These are phyloP conservation scores for Penicillium sp. DNA, from an alignment of 2,329 filamentous ascomycete genomes.

Conservation along the genomic window DNA sequence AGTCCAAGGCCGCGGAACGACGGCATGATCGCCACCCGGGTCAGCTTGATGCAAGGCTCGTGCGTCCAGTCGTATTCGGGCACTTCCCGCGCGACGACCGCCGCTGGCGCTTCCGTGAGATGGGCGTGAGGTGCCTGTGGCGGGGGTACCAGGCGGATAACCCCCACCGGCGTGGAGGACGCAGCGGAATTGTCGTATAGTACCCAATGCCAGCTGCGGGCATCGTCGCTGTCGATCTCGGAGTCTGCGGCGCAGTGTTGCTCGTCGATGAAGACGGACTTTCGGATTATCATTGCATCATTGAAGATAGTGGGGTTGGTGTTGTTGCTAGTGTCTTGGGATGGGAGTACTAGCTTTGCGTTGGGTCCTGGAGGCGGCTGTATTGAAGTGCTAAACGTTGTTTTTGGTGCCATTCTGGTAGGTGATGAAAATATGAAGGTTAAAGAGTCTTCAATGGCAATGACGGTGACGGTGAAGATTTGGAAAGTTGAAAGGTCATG, in stretches of 20 bases:
- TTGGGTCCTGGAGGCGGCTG: conserved; percentile 21
- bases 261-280: conserved; percentile 51
- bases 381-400: conserved; percentile 13
- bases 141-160: conserved; percentile 71
- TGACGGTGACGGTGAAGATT: neutral
- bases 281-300: conserved; percentile 51
- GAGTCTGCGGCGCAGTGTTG: conserved; percentile 52
- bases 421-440: neutral
- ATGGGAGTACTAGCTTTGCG: conserved; percentile 19
- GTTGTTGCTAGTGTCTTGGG: conserved; percentile 12
- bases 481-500: neutral
- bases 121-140: conserved; percentile 57
- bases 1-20: conserved; percentile 59
- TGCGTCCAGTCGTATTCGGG: conserved; percentile 42
- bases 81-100: conserved; percentile 11
- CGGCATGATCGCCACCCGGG: conserved; percentile 62
- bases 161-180: conserved; percentile 53
- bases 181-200: conserved; percentile 56
- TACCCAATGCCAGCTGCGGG: conserved; percentile 75
- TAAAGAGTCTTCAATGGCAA: neutral
- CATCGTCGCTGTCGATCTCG: conserved; percentile 74
- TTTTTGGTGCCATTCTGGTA: conserved; percentile 5
- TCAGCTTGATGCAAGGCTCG: conserved; percentile 75
- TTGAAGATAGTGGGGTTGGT: conserved; percentile 48
- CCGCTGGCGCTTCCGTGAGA: conserved; percentile 20